Evolutionary conservation across 495 filamentous ascomycete species (phyloP), one percentile per base, ranked within the genome.

Genomic region (Pyrenopolyporus hunteri): DNA sequence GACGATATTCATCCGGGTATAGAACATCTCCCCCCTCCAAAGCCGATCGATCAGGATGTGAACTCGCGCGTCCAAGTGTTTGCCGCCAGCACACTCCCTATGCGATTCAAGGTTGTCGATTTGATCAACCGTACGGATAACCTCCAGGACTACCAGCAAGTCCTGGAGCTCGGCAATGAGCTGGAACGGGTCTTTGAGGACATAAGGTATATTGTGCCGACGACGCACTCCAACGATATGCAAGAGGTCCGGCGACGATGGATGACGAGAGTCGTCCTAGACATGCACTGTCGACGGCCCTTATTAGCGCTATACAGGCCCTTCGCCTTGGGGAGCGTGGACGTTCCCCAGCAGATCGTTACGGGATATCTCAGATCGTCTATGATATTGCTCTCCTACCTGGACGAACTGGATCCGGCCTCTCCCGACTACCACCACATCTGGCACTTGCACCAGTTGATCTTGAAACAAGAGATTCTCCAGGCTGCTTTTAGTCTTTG

Each of bases 181-280:
- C 57, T 77, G 14, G 74, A 77, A 51, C 66, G 64, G 13, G 67
- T 70, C 6, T 58, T 75, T n/a, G 73, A 74, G 42, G 73, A 77
- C 45, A 54, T 74, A 13, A 68, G 69, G 45, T 73, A 67, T 20
- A 56, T 74, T 16, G 58, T 68, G 8, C 71, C 73, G 0, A 65
- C 69, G 10, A 37, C 60, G 13, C 59, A 62, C 19, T 54, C 63
- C 5, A 67, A 59, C 31, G 60, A 70, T 45, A 32, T 48, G 29
- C 47, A 62, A 25, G 63, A 71, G 42, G 56, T 55, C 17, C 68
- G 65, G 6, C 66, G 63, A 57, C 59, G 66, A 43, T 77, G 71
- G 73, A 39, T 70, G 43, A 67, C 64, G 11, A 51, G 70, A 6
- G 64, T 67, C 6, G 31, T 72, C 5, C 52, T 77, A 25, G 73